Conservation (phyloP, 192 early-diverging fungal species). For the Chytriomyces sp. region DNA sequence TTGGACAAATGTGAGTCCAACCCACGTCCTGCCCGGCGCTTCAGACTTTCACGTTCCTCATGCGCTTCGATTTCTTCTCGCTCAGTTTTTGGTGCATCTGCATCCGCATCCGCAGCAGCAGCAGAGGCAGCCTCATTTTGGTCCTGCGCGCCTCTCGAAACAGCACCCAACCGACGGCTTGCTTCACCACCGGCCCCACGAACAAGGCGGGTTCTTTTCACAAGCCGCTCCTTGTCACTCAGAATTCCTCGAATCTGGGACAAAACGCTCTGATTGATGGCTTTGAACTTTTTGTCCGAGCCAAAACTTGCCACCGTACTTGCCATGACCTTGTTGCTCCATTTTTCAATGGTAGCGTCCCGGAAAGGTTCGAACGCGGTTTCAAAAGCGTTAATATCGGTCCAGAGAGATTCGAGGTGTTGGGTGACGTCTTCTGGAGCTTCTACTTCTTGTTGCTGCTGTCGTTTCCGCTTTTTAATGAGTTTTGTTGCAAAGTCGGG, state of each 20-base stretch:
- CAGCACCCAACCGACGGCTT: neutral
- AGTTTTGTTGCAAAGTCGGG: constrained; percentile 31
- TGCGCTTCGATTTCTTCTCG: constrained; percentile 19
- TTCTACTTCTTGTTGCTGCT: constrained; percentile 31
- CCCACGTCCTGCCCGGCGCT: constrained; percentile 25
- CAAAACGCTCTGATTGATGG: constrained; percentile 82
- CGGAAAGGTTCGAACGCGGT: constrained; percentile 76
- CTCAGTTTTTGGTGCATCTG: constrained; percentile 32
- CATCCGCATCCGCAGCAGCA: constrained; percentile 17
- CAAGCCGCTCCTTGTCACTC: constrained; percentile 71
- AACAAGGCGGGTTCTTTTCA: constrained; percentile 88
- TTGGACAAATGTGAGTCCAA: constrained; percentile 67
- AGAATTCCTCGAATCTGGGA: constrained; percentile 76
- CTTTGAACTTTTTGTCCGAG: constrained; percentile 86
- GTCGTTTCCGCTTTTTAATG: constrained; percentile 47
- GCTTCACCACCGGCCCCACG: constrained; percentile 53
- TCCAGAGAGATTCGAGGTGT: constrained; percentile 61
- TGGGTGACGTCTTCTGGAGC: constrained; percentile 57
- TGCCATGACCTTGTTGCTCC: constrained; percentile 84
- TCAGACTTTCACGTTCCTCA: constrained; percentile 12
- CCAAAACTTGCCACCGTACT: constrained; percentile 33
- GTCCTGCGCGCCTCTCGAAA: constrained; percentile 29
- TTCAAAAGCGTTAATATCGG: constrained; percentile 65
- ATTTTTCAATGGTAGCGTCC: constrained; percentile 89
- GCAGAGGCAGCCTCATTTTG: constrained; percentile 46